Conservation (phyloP, 1,284 basidiomycete genomes). For the Peniophora sp. region DNA sequence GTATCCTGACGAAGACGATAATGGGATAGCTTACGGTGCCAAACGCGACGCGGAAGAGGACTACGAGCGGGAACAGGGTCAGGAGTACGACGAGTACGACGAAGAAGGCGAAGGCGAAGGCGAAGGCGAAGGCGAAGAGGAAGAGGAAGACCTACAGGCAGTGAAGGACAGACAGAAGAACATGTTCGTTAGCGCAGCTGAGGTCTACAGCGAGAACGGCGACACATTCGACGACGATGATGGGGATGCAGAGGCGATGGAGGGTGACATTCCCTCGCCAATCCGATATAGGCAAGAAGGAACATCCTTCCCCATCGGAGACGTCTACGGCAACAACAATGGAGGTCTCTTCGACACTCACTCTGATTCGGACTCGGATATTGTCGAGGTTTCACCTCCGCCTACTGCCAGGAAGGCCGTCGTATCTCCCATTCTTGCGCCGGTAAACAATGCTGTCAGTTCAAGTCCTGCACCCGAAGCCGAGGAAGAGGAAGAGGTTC, state of each 20-base stretch:
- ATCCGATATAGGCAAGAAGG: too few species aligned
- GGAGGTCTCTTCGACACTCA: constrained; percentile 15
- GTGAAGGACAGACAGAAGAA: neutral
- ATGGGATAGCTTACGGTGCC: neutral
- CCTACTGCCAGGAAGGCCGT: too few species aligned
- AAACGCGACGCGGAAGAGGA: neutral
- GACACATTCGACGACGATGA: constrained; percentile 13
- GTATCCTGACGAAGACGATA: neutral
- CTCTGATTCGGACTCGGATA: constrained; percentile 3
- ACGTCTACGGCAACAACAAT: constrained; percentile 4
- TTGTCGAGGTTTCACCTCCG: too few species aligned
- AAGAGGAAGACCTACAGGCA: neutral
- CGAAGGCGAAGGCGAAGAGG: constrained; percentile 3
- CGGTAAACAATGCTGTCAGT: too few species aligned
- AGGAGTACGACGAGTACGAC: constrained; percentile 14
- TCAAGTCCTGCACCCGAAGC: too few species aligned
- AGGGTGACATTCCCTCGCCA: too few species aligned
- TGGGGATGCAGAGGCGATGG: constrained; percentile 3
- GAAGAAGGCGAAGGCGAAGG: constrained; percentile 19
- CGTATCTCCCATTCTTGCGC: too few species aligned
- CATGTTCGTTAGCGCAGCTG: constrained; percentile 2
- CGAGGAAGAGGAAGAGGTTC: too few species aligned
- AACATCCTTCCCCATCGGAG: too few species aligned
- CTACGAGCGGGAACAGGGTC: neutral
- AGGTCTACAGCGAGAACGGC: constrained; percentile 18